These are phyloP conservation scores for Phialophora expanda DNA, from an alignment of 2,329 filamentous ascomycete genomes.

Conservation along the genomic window DNA sequence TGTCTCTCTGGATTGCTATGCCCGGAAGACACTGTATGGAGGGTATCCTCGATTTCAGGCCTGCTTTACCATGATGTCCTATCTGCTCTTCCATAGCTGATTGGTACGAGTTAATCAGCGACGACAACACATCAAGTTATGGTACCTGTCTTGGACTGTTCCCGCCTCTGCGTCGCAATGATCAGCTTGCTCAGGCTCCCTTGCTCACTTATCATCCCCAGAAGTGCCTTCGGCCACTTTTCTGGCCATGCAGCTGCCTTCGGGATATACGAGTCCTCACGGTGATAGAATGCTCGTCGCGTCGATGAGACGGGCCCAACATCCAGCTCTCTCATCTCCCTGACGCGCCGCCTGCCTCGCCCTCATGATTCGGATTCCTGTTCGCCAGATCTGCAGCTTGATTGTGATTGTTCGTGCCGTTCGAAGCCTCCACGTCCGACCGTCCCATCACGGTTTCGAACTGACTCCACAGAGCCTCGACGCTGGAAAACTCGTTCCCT, in stretches of 20 bases:
- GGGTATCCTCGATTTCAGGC: neutral
- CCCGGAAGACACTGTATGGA: neutral
- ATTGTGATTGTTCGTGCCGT: constrained; percentile 8
- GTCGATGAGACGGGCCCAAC: neutral
- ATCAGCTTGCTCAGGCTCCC: no score
- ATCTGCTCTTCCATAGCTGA: no score
- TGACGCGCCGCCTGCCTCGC: neutral
- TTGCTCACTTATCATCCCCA: no score
- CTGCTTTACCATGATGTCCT: neutral
- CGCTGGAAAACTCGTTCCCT: constrained; percentile 95
- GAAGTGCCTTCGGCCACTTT: no score
- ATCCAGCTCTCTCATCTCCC: constrained; percentile 4
- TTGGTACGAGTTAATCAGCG: no score
- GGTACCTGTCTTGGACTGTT: no score
- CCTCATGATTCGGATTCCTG: neutral
- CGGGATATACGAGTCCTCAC: neutral
- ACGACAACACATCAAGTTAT: no score
- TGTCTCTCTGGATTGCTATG: neutral
- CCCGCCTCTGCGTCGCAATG: no score
- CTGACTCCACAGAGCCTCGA: constrained; percentile 95
- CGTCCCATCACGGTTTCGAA: constrained; percentile 96
- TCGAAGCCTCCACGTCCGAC: constrained; percentile 49
- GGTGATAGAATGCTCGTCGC: neutral
- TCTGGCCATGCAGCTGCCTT: no score
- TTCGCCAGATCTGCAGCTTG: neutral